Evolutionary conservation across 2,329 filamentous ascomycete genomes (phyloP), one percentile per base, ranked within the genome.

Genomic region (Aspergillus latus): DNA sequence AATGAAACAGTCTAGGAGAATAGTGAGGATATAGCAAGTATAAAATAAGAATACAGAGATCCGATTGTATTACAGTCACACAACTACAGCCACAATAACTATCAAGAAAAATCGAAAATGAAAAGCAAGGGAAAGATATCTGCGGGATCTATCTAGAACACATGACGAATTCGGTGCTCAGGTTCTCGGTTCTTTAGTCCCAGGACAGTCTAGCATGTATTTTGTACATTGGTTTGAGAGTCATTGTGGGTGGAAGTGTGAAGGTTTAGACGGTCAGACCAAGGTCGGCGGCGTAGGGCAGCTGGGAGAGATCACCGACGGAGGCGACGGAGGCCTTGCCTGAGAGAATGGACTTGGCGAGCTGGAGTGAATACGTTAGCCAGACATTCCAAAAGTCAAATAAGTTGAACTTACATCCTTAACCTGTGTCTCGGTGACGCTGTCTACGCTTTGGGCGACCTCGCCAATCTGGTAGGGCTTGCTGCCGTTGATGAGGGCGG

Each of bases 281-380:
- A 74, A 99, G 82, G 73, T 99, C 94, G 78, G 92, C 90, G 64
- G 92, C 94, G 73, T 88, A 99, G 56, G 94, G 94, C 72, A 99
- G 86, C 69, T 88, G 84, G 76, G 90, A 88, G 68, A 99, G 84
- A 74, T 99, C 94, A 75, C 94, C 94, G 61, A 97, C 92, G 57
- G 90, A 83, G 61, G 91, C 88, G 62, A 97, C 89, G 52, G 90
- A 88, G 50, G 93, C 92, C 84, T 92, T 97, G 76, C 86, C 86
- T 65, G 92, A 88, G 63, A 97, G 81, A 66, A 97, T 83, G 72
- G 87, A 81, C 83, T 96, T 95, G 71, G 92, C 92, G 71, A 88
- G 86, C 92, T 97, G 71, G 52, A 54, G 54, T 45, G 37, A 53
- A 58, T 49, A 16, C 4, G 65, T 69, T 60, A 67, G 63, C 49